These are phyloP conservation scores for Trichaptum fuscoviolaceum DNA, from an alignment of 768 basidiomycete genomes.

Conservation along the genomic window DNA sequence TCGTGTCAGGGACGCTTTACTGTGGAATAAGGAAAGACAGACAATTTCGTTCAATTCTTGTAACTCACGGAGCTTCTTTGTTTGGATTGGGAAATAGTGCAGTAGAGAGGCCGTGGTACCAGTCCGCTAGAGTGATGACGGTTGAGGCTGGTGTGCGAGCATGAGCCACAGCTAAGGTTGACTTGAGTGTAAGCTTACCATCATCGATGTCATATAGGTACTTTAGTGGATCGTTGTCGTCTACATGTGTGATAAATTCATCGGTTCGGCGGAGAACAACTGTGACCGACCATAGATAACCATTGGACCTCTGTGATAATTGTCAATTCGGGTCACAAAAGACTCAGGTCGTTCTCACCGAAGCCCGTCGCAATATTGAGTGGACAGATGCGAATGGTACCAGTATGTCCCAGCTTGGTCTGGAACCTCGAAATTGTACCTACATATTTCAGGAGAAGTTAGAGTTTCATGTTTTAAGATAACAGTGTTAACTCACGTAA, in stretches of 20 bases:
- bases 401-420: constrained; percentile 26
- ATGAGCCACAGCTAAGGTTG: background rate
- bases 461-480: background rate
- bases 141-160: constrained; percentile 29
- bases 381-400: constrained; percentile 33
- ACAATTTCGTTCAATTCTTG: background rate
- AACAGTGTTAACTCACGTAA: constrained; percentile 16
- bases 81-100: background rate
- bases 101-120: constrained; percentile 26
- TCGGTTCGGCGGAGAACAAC: background rate
- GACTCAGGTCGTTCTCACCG: background rate
- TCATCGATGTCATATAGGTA: constrained; percentile 34
- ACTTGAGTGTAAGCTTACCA: constrained; percentile 22
- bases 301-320: constrained; percentile 31
- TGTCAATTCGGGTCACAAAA: background rate
- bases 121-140: constrained; percentile 39
- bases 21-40: background rate
- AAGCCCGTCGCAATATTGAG: constrained; percentile 35
- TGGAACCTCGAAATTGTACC: constrained; percentile 32
- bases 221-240: constrained; percentile 4
- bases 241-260: background rate
- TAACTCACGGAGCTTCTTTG: background rate
- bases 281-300: constrained; percentile 37
- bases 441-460: background rate
- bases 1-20: constrained; percentile 28